Conservation (phyloP, 805 yeast species). For the Cyberlindnera amylophila region DNA sequence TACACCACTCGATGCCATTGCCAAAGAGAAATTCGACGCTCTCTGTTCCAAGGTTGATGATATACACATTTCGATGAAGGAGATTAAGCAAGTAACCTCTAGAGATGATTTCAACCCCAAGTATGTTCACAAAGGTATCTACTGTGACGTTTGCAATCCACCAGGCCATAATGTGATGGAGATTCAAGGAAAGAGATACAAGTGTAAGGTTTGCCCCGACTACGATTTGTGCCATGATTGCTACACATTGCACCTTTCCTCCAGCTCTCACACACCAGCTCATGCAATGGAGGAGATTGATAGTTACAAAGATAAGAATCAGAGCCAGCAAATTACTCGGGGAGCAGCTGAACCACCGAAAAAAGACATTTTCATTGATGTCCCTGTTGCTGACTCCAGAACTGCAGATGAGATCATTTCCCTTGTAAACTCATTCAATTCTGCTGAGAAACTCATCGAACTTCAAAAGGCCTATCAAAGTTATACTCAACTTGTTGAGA, state of each 20-base stretch:
- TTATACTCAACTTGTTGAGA: constrained; percentile 5
- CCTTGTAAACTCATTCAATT: constrained; percentile 5
- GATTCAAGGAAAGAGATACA: constrained; percentile 11
- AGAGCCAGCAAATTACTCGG: background rate
- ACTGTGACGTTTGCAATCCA: constrained; percentile 17
- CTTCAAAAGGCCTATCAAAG: constrained; percentile 1
- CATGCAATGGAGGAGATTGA: constrained; percentile 7
- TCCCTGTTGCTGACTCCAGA: constrained; percentile 2
- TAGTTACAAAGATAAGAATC: background rate
- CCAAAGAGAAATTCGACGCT: constrained; percentile 4
- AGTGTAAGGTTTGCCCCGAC: constrained; percentile 12
- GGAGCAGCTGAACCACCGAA: background rate
- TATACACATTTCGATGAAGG: constrained; percentile 4
- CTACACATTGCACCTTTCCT: background rate
- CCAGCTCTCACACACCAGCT: background rate
- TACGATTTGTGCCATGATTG: constrained; percentile 14
- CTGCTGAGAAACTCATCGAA: constrained; percentile 11
- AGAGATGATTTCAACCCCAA: background rate
- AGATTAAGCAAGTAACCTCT: background rate
- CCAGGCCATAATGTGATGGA: background rate
- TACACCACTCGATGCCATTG: background rate
- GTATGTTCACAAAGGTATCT: constrained; percentile 7
- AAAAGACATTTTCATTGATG: constrained; percentile 7
- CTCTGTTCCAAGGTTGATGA: constrained; percentile 10
- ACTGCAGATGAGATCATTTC: constrained; percentile 1